phyloP scores from a whole-genome alignment of 352 stramenopile species.

The Pythium biforme region DNA sequence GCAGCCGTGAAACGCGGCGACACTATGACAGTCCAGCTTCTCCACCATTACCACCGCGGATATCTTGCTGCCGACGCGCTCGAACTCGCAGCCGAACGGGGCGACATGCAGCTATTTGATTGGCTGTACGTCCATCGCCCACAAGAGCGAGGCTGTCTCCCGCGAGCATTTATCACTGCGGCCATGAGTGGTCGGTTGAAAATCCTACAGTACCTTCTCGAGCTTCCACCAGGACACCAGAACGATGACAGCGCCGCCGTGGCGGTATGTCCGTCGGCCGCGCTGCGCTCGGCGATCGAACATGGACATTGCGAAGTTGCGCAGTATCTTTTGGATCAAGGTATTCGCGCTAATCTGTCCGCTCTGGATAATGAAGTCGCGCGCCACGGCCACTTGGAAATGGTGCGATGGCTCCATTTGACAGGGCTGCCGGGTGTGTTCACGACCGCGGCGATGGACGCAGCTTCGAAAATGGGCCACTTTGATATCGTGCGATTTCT shows the following conservation, averaged over 20 bases:
- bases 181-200: neutral
- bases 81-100: neutral
- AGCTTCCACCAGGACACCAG: neutral
- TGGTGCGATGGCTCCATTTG: conserved; percentile 11
- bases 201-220: neutral
- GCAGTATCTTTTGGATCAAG: neutral
- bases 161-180: neutral
- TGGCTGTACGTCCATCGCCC: conserved; percentile 8
- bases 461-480: neutral
- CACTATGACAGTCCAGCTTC: neutral
- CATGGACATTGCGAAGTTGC: neutral
- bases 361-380: neutral
- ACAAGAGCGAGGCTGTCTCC: neutral
- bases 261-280: neutral
- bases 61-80: conserved; percentile 3
- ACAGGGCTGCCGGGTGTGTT: neutral
- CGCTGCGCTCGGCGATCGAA: conserved; percentile 4
- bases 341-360: conserved; percentile 5
- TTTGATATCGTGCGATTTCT: conserved; percentile 18
- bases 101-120: neutral
- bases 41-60: neutral
- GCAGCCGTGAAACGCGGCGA: neutral
- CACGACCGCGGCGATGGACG: conserved; percentile 11
- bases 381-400: neutral
- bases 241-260: neutral